Evolutionary conservation across 2,329 filamentous ascomycete genomes (phyloP).

Genomic region (Teratosphaeria destructans): DNA sequence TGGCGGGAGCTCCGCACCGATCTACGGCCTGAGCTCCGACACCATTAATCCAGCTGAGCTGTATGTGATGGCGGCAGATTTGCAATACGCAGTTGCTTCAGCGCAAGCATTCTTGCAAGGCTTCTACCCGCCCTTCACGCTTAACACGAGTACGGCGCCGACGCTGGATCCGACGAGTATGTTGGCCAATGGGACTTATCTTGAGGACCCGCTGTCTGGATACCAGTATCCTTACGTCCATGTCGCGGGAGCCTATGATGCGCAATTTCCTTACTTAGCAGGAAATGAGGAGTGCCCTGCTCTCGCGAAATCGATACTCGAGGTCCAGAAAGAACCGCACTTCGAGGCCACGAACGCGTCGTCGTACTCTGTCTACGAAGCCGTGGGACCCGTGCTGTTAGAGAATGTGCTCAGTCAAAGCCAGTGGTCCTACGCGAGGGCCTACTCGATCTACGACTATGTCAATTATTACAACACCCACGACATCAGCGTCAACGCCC

Average conservation of each 20-base stretch:
- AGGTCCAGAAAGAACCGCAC: conserved; percentile 33
- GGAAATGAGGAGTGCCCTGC: conserved; percentile 28
- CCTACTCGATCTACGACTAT: conserved; percentile 46
- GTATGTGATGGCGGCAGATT: conserved; percentile 36
- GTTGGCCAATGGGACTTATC: conserved; percentile 37
- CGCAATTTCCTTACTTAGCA: conserved; percentile 40
- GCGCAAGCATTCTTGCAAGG: conserved; percentile 54
- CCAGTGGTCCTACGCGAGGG: conserved; percentile 38
- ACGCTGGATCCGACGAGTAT: conserved; percentile 29
- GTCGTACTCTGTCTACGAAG: conserved; percentile 36
- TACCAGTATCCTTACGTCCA: conserved; percentile 48
- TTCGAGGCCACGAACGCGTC: conserved; percentile 30
- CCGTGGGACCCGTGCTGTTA: conserved; percentile 35
- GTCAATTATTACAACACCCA: conserved; percentile 45
- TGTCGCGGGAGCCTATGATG: conserved; percentile 35
- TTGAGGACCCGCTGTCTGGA: conserved; percentile 41
- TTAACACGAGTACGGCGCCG: conserved; percentile 19
- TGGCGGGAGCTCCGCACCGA: conserved; percentile 23
- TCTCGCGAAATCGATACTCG: conserved; percentile 22
- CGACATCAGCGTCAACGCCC: conserved; percentile 33
- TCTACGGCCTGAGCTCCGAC: conserved; percentile 37
- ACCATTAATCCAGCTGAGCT: conserved; percentile 37
- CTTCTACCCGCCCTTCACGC: conserved; percentile 42
- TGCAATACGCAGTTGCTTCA: conserved; percentile 40
- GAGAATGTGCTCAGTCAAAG: conserved; percentile 28